phyloP scores from a whole-genome alignment of 345 rosid species.

The Leavenworthia alabamica region DNA sequence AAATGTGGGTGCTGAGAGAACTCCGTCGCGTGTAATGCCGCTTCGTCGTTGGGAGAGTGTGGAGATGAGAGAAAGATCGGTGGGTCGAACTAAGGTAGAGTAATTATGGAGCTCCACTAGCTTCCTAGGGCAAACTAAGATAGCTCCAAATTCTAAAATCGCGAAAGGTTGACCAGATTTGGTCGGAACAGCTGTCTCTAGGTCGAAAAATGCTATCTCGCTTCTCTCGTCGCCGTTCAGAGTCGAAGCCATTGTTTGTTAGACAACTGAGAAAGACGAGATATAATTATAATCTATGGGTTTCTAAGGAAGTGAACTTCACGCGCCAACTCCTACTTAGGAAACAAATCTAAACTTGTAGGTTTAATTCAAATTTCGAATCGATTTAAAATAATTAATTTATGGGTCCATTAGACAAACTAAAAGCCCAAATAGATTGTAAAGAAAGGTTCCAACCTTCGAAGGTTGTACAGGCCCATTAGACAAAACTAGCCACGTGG shows the following conservation, averaged over 20 bases:
- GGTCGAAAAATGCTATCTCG: constrained; percentile 81
- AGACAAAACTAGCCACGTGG: too few relatives aligned
- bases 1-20: constrained; percentile 55
- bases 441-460: too few relatives aligned
- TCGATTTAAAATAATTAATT: too few relatives aligned
- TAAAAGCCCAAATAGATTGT: too few relatives aligned
- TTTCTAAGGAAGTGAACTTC: too few relatives aligned
- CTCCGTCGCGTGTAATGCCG: constrained; percentile 57
- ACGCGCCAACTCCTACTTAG: too few relatives aligned
- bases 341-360: too few relatives aligned
- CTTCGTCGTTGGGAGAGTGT: constrained; percentile 52
- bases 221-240: constrained; percentile 23
- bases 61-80: constrained; percentile 51
- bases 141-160: constrained; percentile 84
- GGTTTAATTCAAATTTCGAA: too few relatives aligned
- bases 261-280: neutral
- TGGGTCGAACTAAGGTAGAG: constrained; percentile 73
- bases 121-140: constrained; percentile 74
- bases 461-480: too few relatives aligned
- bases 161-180: constrained; percentile 45
- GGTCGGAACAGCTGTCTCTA: constrained; percentile 68
- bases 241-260: constrained; percentile 20
- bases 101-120: constrained; percentile 58
- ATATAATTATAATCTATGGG: too few relatives aligned
- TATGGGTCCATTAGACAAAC: too few relatives aligned